Evolutionary conservation across 306 rosid genomes (phyloP).

Genomic region (Quercus engelmannii): DNA sequence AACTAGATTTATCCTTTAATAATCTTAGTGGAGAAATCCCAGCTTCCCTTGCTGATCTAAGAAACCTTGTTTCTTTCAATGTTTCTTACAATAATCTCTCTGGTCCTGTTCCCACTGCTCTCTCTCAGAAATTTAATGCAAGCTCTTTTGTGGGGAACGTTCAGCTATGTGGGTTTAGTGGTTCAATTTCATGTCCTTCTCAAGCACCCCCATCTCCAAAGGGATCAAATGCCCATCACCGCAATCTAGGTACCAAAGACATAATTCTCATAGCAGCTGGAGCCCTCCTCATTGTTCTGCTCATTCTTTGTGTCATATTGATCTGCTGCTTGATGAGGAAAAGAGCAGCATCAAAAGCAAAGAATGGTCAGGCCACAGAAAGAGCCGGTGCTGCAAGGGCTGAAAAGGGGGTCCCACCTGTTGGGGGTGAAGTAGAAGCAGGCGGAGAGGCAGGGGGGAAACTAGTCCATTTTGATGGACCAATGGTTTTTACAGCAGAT

Average conservation of each 20-base stretch:
- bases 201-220: conserved; percentile 42
- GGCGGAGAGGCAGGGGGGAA: conserved; percentile 78
- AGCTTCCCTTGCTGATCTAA: conserved; percentile 39
- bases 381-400: conserved; percentile 33
- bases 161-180: conserved; percentile 72
- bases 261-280: conserved; percentile 82
- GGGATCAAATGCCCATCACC: conserved; percentile 33
- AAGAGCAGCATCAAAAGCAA: conserved; percentile 47
- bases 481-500: conserved; percentile 74
- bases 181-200: conserved; percentile 55
- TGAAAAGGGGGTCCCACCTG: conserved; percentile 55
- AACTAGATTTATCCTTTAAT: conserved; percentile 71
- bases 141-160: conserved; percentile 74
- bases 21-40: conserved; percentile 74
- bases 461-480: conserved; percentile 83
- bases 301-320: conserved; percentile 54
- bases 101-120: conserved; percentile 64
- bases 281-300: conserved; percentile 48
- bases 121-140: conserved; percentile 56
- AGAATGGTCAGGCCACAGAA: conserved; percentile 38
- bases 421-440: conserved; percentile 48
- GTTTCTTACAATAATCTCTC: conserved; percentile 79
- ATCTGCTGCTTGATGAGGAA: conserved; percentile 55
- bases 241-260: conserved; percentile 67
- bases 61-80: conserved; percentile 47